A percentile compares a stretch with the other conserved stretches of the same genome.
Evolutionary conservation across 106 monocot species (phyloP).

Genomic region (Cymbidium sinense): DNA sequence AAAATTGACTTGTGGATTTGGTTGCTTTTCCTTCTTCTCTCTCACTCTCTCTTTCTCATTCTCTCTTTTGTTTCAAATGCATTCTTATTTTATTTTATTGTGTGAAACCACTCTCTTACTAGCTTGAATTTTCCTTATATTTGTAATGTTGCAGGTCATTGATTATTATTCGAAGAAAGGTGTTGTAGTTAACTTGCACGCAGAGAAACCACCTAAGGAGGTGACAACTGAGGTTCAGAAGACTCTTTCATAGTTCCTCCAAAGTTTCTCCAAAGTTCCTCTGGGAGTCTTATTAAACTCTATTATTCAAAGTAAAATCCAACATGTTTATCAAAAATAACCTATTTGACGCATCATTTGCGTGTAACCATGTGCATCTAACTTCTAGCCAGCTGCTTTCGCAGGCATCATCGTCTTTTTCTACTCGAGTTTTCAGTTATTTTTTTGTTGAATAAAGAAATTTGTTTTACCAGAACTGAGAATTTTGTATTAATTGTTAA

Average conservation of each 20-base stretch:
- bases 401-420: neutral
- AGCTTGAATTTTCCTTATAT: neutral
- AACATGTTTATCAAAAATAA: neutral
- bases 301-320: neutral
- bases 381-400: neutral
- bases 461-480: neutral
- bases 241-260: slow-evolving; percentile 14
- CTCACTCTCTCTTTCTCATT: no score
- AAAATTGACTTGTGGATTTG: no score
- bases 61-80: neutral
- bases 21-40: no score
- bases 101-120: neutral
- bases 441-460: neutral
- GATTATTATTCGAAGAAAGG: slow-evolving; percentile 31
- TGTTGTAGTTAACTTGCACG: slow-evolving; percentile 19
- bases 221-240: slow-evolving; percentile 33
- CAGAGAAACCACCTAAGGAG: slow-evolving; percentile 29
- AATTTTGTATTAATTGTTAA: neutral
- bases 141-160: slow-evolving; percentile 21
- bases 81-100: neutral
- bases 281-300: neutral
- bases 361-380: neutral
- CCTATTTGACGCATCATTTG: neutral
- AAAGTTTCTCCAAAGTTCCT: neutral
- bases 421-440: neutral